Percentiles rank a stretch among this genome's conserved stretches.
phyloP scores from a whole-genome alignment of 176 grass and related monocot genomes.

The Olyra latifolia region DNA sequence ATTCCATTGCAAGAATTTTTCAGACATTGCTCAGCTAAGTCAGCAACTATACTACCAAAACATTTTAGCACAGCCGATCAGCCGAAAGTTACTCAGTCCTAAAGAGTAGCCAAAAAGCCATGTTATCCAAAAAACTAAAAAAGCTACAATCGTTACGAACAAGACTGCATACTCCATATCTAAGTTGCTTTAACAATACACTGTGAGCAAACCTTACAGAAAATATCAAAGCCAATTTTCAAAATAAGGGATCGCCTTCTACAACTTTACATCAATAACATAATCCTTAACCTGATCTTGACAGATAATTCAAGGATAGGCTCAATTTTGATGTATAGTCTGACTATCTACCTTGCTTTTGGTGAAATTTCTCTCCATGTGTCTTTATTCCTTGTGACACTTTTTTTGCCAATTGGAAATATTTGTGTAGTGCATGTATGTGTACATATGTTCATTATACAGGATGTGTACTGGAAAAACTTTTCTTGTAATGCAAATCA shows the following conservation, averaged over 20 bases:
- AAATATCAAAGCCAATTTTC: background rate
- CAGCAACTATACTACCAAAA: too few species aligned
- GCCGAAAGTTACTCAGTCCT: too few species aligned
- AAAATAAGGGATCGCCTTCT: background rate
- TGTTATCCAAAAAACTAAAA: too few species aligned
- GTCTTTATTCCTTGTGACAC: background rate
- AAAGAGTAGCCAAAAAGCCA: too few species aligned
- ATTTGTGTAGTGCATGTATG: background rate
- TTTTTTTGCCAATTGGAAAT: background rate
- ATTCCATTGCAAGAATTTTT: too few species aligned
- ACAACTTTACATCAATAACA: background rate
- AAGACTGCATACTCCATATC: background rate
- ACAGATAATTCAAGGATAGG: background rate
- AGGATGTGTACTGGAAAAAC: background rate
- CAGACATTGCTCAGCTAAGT: too few species aligned
- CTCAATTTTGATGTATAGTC: background rate
- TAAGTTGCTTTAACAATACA: constrained; percentile 8
- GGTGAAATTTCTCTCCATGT: background rate
- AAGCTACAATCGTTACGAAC: too few species aligned
- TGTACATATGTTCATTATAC: background rate
- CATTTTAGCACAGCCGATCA: too few species aligned
- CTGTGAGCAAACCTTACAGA: background rate
- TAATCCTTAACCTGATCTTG: background rate
- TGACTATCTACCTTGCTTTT: background rate
- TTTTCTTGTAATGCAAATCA: background rate